Base-by-base conservation (phyloP, 2,329 filamentous ascomycete genomes). In the Aspergillus luchuensis region DNA sequence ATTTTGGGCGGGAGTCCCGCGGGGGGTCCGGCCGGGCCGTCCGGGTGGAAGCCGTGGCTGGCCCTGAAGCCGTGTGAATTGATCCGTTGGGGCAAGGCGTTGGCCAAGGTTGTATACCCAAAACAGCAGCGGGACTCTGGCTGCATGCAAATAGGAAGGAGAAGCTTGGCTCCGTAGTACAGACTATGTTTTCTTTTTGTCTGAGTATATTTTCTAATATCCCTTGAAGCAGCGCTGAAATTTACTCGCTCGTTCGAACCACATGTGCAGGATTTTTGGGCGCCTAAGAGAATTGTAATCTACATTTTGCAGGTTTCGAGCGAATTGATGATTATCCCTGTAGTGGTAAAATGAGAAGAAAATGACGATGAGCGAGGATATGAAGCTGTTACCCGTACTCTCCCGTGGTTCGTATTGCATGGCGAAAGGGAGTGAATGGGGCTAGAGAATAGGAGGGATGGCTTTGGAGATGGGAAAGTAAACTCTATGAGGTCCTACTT, bases 161-260 rank as follows among this genome's bases (percentile, higher is more conserved):
- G 67, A 72, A 70, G 68, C 68, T 74, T 73, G 70, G 70, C 68
- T 74, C 25, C 47, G 47, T 74, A 71, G 70, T 71, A 69, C 72
- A 71, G 66, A 72, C 66, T 68, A 67, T 70, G 67, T 70, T 72
- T 74, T 71, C 67, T 69, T 73, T 50, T 71, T 74, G 69, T 73
- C 67, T 70, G 64, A 75, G 47, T 75, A 74, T 74, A 71, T 72
- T 72, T 36, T 74, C 74, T 76, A 74, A 75, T 75, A 74, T 73
- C 71, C 73, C 72, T 65, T 65, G 66, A 73, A 75, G 67, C 68
- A 72, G 71, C 69, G 72, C 72, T 74, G 69, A 74, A 36, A 72
- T 71, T 74, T 71, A 70, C 69, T 41, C 71, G 64, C 71, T 73
- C 70, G 69, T 74, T 74, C 59, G 41, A 45, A 36, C 23, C 19